phyloP scores from a whole-genome alignment of 257 asterid species.

The Solanum commersonii region DNA sequence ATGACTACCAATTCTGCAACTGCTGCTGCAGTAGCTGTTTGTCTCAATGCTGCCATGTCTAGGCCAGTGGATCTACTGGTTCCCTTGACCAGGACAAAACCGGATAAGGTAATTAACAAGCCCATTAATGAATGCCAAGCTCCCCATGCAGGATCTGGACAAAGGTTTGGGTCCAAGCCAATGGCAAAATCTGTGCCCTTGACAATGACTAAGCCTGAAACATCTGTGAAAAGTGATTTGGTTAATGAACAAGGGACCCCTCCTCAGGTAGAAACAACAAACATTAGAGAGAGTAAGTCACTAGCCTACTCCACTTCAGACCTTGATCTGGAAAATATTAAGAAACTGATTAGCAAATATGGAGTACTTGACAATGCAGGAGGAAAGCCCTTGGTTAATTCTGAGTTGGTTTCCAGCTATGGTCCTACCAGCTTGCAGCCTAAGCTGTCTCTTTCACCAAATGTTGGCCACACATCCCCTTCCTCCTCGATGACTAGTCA shows the following conservation, averaged over 20 bases:
- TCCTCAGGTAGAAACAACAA: background rate
- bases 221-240: background rate
- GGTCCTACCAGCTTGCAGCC: background rate
- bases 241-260: constrained; percentile 14
- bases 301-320: background rate
- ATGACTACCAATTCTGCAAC: background rate
- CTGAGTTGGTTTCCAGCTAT: background rate
- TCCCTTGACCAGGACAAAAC: background rate
- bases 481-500: background rate
- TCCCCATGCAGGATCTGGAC: background rate
- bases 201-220: background rate
- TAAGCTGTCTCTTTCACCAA: background rate
- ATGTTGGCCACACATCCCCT: background rate
- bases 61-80: background rate
- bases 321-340: background rate
- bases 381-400: background rate
- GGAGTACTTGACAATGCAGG: background rate
- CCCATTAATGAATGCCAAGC: background rate
- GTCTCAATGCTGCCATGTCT: background rate
- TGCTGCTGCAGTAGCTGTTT: background rate
- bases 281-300: background rate
- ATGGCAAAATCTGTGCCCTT: background rate
- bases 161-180: background rate
- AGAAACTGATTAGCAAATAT: background rate
- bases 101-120: background rate